Evolutionary conservation across 768 basidiomycete species (phyloP).

Genomic region (Macrocybe gigantea): DNA sequence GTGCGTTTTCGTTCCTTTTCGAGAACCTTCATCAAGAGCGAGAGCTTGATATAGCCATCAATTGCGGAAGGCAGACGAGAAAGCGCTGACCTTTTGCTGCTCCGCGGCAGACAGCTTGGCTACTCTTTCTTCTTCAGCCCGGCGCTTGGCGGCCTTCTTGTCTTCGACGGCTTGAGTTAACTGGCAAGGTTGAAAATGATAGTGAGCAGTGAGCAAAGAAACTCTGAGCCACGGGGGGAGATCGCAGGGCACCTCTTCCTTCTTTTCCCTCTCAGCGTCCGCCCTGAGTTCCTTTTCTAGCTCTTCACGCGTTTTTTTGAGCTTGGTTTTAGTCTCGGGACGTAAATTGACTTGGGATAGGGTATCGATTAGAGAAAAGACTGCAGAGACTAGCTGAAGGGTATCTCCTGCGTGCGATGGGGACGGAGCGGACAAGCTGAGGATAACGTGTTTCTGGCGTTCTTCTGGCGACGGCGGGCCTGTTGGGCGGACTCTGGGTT

Average conservation of each 20-base stretch:
- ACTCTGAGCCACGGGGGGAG: no score
- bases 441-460: constrained; percentile 68
- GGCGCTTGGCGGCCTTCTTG: constrained; percentile 67
- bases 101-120: constrained; percentile 71
- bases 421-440: constrained; percentile 56
- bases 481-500: constrained; percentile 66
- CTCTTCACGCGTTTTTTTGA: constrained; percentile 68
- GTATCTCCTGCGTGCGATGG: constrained; percentile 42
- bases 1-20: constrained; percentile 76
- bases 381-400: constrained; percentile 52
- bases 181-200: constrained; percentile 7
- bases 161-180: constrained; percentile 51
- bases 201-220: no score
- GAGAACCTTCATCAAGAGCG: constrained; percentile 34
- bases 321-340: constrained; percentile 78
- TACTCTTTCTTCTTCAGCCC: constrained; percentile 67
- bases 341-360: constrained; percentile 55
- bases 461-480: constrained; percentile 41
- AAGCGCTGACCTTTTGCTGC: constrained; percentile 65
- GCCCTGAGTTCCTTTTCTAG: constrained; percentile 63
- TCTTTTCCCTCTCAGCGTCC: constrained; percentile 60
- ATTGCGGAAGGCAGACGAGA: neutral
- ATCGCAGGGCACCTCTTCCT: constrained; percentile 48
- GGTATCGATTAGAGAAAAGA: constrained; percentile 74
- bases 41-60: neutral